Base-by-base conservation (phyloP, 2,329 filamentous ascomycete species). In the Epichloe bromicola region DNA sequence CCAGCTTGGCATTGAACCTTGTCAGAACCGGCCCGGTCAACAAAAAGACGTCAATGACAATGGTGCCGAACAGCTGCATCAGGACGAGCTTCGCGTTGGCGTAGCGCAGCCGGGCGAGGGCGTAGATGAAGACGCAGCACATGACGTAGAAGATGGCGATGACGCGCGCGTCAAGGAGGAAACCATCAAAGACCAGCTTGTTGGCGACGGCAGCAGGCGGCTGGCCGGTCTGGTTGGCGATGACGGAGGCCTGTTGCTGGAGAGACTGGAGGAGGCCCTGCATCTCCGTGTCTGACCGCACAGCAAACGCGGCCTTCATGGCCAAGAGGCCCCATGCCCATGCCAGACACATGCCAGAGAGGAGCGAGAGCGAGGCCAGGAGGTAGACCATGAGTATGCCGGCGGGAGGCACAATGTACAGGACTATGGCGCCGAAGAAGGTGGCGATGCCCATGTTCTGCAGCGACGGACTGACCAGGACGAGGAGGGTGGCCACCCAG, bases 311-410 rank as follows among this genome's bases (percentile, higher is more conserved):
- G 2, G 71, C 72, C 53, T 74, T 72, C 71, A 74, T 75, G 0
- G 66, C 62, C 44, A 75, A 60, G 2, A 73, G 61, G 3, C 73
- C 74, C 73, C 73, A 76, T 5, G 64, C 71, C 72, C 73, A 75
- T 4, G 67, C 72, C 0, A 74, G 56, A 34, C 64, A 69, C 58
- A 75, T 72, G 17, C 73, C 73, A 2, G 74, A 12, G 3, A 75
- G 59, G 4, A 75, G 60, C 1, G 73, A 69, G 1, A 72, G 37
- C 0, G 65, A 59, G 10, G 61, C 69, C 5, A 76, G 60, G 2
- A 76, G 54, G 52, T 71, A 72, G 39, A 75, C 59, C 37, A 72
- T 69, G 1, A 75, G 57, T 14, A 74, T 74, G 3, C 67, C 67
- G 2, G 67, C 65, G 0, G 73, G 72, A 0, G 74, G 73, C 0